These are phyloP conservation scores for Globisporangium ultimum DNA, from an alignment of 352 stramenopile species.

Conservation along the genomic window DNA sequence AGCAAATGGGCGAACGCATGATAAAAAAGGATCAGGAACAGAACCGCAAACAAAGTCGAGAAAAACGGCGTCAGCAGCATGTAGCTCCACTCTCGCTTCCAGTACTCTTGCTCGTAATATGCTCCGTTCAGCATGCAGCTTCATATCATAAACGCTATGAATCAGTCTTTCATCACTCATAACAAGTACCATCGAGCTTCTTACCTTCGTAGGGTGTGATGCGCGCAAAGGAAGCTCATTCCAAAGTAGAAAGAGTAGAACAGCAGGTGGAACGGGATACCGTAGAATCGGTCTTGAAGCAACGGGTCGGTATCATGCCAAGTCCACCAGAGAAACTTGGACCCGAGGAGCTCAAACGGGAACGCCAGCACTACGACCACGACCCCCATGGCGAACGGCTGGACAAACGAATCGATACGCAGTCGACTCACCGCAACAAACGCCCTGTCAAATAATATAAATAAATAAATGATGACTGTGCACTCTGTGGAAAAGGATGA, in stretches of 20 bases:
- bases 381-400: conserved; percentile 63
- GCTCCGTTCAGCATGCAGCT: conserved; percentile 52
- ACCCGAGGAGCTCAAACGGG: conserved; percentile 70
- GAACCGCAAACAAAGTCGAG: conserved; percentile 39
- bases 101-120: conserved; percentile 63
- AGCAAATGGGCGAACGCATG: conserved; percentile 54
- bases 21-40: conserved; percentile 68
- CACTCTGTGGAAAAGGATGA: background rate
- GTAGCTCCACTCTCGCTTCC: conserved; percentile 66
- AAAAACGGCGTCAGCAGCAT: conserved; percentile 52
- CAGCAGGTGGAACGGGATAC: conserved; percentile 59
- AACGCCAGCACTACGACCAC: conserved; percentile 56
- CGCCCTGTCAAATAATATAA: conserved; percentile 26
- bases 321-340: conserved; percentile 86
- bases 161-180: background rate
- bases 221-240: conserved; percentile 41
- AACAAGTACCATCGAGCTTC: background rate
- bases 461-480: background rate
- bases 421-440: conserved; percentile 68
- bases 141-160: background rate
- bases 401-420: conserved; percentile 69
- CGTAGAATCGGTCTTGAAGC: conserved; percentile 53
- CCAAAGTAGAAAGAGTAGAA: conserved; percentile 70
- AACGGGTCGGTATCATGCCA: conserved; percentile 81
- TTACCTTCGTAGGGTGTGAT: conserved; percentile 62